A percentile compares a stretch with the other conserved stretches of the same genome.
These are phyloP conservation scores for Cnidoscolus chayamansa DNA, from an alignment of 441 rosid genomes.

Conservation along the genomic window DNA sequence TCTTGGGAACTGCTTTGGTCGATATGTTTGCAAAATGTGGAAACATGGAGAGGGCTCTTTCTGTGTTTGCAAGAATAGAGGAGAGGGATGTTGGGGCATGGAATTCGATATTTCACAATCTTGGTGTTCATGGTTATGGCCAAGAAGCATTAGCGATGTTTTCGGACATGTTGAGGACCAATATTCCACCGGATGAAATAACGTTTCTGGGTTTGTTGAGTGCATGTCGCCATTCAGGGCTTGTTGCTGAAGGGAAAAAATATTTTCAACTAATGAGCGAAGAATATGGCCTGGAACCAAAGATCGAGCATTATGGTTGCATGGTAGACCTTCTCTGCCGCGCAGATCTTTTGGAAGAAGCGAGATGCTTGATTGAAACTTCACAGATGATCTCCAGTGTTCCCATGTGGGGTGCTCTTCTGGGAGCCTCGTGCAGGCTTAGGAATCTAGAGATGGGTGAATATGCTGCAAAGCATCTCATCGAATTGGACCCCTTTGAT, in stretches of 20 bases:
- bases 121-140: constrained; percentile 53
- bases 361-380: constrained; percentile 4
- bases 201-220: constrained; percentile 60
- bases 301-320: constrained; percentile 17
- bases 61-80: constrained; percentile 48
- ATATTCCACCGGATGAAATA: constrained; percentile 52
- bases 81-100: constrained; percentile 62
- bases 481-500: constrained; percentile 19
- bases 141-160: constrained; percentile 54
- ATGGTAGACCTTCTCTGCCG: constrained; percentile 17
- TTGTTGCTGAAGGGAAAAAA: constrained; percentile 52
- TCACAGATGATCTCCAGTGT: constrained; percentile 7
- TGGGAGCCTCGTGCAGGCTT: constrained; percentile 15
- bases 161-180: constrained; percentile 47
- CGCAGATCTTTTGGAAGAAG: constrained; percentile 12
- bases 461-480: constrained; percentile 15
- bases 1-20: constrained; percentile 56
- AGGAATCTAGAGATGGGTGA: constrained; percentile 6
- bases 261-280: constrained; percentile 12
- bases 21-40: constrained; percentile 72
- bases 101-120: constrained; percentile 64
- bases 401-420: constrained; percentile 13
- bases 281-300: constrained; percentile 8
- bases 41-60: constrained; percentile 46
- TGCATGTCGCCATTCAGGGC: constrained; percentile 61